These are phyloP conservation scores for Strobilomyces echinocephalus DNA, from an alignment of 768 basidiomycete genomes.

Conservation along the genomic window DNA sequence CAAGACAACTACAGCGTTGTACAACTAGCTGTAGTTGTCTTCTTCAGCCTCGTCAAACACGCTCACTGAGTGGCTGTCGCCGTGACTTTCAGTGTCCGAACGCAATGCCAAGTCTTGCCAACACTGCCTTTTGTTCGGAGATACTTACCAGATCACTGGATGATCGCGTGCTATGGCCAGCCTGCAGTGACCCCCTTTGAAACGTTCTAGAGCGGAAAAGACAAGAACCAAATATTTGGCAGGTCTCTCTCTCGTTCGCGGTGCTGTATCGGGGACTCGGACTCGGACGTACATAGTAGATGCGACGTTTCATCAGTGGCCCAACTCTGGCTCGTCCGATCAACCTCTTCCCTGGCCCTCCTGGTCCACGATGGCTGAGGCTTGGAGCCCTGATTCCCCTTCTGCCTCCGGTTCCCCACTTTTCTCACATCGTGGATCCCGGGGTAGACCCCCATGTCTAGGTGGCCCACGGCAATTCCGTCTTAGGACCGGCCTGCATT, in stretches of 20 bases:
- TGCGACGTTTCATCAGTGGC: neutral
- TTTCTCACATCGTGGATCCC: constrained; percentile 61
- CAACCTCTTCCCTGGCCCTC: neutral
- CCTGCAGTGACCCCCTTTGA: no score
- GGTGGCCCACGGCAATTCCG: constrained; percentile 58
- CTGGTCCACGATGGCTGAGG: constrained; percentile 7
- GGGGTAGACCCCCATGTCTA: constrained; percentile 79
- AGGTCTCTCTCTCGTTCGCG: neutral
- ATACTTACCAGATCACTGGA: neutral
- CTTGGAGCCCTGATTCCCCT: neutral
- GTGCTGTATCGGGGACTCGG: no score
- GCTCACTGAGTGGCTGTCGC: no score
- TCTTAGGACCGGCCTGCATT: constrained; percentile 66
- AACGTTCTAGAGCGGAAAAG: no score
- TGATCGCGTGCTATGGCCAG: neutral
- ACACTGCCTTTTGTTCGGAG: neutral
- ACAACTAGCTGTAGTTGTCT: no score
- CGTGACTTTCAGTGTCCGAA: no score
- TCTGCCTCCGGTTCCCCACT: constrained; percentile 39
- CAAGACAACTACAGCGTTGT: no score
- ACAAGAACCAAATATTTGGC: neutral
- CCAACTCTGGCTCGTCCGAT: neutral
- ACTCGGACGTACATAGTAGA: no score
- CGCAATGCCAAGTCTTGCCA: no score
- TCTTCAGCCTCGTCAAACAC: no score